Percentiles rank a stretch among this genome's conserved stretches.
Evolutionary conservation across 108 stramenopile genomes (phyloP).

Genomic region (Schizochytrium sp.): DNA sequence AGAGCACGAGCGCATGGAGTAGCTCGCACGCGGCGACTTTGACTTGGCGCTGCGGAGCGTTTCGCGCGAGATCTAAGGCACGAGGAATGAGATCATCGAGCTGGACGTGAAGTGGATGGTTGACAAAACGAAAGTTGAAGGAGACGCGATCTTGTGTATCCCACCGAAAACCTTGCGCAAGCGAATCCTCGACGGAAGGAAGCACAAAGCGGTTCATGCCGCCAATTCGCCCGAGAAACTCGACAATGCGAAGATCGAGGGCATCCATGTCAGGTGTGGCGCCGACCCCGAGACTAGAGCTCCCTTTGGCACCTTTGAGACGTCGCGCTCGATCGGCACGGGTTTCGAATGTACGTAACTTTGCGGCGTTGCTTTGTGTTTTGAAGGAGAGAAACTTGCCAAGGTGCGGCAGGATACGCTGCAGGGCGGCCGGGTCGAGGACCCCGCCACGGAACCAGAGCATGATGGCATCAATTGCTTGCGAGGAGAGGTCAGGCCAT

Average conservation of each 20-base stretch:
- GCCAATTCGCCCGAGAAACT: neutral
- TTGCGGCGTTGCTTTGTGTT: neutral
- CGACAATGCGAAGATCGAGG: neutral
- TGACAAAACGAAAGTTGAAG: neutral
- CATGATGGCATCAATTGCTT: neutral
- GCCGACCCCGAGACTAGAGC: neutral
- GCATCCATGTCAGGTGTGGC: neutral
- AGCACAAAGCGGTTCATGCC: slow-evolving; percentile 4
- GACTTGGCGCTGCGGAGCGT: neutral
- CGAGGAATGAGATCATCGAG: neutral
- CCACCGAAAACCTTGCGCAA: neutral
- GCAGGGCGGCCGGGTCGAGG: neutral
- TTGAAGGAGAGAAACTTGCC: neutral
- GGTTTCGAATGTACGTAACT: neutral
- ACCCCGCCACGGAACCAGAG: neutral
- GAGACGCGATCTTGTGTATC: neutral
- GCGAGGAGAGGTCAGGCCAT: neutral
- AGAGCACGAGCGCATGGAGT: neutral
- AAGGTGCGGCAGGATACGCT: neutral
- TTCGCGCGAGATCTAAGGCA: neutral
- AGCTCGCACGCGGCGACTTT: neutral
- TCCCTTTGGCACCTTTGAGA: neutral
- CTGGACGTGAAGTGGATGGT: neutral
- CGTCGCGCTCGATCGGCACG: neutral
- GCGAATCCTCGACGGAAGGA: neutral